Evolutionary conservation across 2,329 filamentous ascomycete species (phyloP).

Genomic region (Colletotrichum tropicale): DNA sequence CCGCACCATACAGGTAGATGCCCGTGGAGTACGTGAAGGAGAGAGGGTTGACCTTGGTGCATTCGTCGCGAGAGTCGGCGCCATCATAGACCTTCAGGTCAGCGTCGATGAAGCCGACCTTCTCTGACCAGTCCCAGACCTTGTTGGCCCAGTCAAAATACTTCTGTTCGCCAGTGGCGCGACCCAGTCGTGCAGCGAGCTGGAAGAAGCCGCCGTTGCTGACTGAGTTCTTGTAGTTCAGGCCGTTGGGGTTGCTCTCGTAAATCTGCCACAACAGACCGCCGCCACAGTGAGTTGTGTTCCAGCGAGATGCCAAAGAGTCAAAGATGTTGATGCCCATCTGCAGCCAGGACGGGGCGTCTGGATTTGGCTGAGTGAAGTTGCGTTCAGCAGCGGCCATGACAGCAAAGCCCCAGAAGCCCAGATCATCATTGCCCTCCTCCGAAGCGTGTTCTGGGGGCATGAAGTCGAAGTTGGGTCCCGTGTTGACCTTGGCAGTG

Average conservation of each 20-base stretch:
- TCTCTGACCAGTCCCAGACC: conserved; percentile 68
- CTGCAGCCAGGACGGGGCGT: conserved; percentile 67
- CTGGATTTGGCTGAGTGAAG: conserved; percentile 64
- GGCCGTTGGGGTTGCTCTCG: conserved; percentile 72
- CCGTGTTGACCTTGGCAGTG: conserved; percentile 58
- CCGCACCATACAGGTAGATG: conserved; percentile 68
- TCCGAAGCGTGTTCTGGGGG: conserved; percentile 57
- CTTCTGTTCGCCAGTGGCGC: conserved; percentile 69
- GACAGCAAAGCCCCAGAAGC: conserved; percentile 73
- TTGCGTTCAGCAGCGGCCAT: conserved; percentile 73
- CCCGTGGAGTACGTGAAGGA: conserved; percentile 72
- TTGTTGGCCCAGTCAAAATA: conserved; percentile 71
- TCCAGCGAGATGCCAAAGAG: conserved; percentile 72
- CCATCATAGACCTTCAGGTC: conserved; percentile 67
- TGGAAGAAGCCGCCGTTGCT: conserved; percentile 86
- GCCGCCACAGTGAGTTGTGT: conserved; percentile 68
- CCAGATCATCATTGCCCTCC: conserved; percentile 77
- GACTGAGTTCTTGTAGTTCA: conserved; percentile 83
- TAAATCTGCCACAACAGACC: conserved; percentile 86
- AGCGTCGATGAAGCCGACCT: conserved; percentile 60
- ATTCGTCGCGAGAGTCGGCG: conserved; percentile 58
- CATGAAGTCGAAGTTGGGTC: conserved; percentile 65
- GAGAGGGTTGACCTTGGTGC: conserved; percentile 54
- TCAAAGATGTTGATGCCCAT: conserved; percentile 77
- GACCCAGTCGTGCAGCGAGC: conserved; percentile 75